These are phyloP conservation scores for Flammula alnicola DNA, from an alignment of 1,284 basidiomycete species.

Conservation along the genomic window DNA sequence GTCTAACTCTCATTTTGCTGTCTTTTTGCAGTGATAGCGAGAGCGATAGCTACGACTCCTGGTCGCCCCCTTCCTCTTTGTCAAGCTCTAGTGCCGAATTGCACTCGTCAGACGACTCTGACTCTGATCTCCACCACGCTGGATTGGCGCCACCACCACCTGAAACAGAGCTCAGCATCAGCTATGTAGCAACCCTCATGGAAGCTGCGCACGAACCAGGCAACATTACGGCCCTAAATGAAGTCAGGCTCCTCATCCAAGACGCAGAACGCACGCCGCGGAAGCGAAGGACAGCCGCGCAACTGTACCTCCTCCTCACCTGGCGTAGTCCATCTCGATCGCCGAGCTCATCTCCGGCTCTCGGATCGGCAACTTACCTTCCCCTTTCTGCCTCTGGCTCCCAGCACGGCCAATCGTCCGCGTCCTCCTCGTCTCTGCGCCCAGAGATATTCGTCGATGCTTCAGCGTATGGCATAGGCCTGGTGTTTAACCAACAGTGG, in stretches of 20 bases:
- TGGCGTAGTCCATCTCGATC: constrained; percentile 8
- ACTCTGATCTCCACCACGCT: background rate
- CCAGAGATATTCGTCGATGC: constrained; percentile 24
- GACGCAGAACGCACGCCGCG: constrained; percentile 11
- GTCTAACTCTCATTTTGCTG: background rate
- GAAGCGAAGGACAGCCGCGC: constrained; percentile 4
- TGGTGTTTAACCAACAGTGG: constrained; percentile 34
- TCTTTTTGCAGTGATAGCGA: background rate
- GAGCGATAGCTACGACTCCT: background rate
- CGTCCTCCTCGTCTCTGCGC: background rate
- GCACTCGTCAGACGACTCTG: background rate
- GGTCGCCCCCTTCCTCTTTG: background rate
- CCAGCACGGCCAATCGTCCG: too few species aligned
- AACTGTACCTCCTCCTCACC: constrained; percentile 4
- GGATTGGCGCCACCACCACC: background rate
- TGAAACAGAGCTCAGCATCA: constrained; percentile 7
- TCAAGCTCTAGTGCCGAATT: background rate
- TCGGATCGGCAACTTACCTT: background rate
- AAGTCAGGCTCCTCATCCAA: constrained; percentile 2
- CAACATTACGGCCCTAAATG: background rate
- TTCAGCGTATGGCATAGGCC: constrained; percentile 34
- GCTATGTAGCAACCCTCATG: constrained; percentile 3
- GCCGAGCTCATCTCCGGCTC: background rate
- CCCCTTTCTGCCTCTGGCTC: background rate
- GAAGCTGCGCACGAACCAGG: constrained; percentile 2